Evolutionary conservation across 2,329 filamentous ascomycete genomes (phyloP).

Genomic region (Teratosphaeria epicoccoides): DNA sequence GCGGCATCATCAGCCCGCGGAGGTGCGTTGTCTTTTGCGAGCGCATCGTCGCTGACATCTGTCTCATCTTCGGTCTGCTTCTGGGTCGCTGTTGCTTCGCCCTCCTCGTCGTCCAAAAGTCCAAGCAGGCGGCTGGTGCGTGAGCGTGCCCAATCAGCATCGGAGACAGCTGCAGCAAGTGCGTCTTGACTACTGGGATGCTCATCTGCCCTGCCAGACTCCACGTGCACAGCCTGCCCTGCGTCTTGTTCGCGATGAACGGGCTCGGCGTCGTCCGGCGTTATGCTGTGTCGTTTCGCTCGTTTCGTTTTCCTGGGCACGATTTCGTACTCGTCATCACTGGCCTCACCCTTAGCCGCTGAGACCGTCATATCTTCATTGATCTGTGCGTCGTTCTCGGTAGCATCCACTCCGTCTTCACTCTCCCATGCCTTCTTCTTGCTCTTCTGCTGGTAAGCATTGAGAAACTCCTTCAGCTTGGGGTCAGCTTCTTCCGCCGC

Average conservation of each 20-base stretch:
- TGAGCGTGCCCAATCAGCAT: constrained; percentile 85
- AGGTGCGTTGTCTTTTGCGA: neutral
- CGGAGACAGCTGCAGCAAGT: constrained; percentile 45
- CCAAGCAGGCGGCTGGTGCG: constrained; percentile 79
- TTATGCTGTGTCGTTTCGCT: constrained; percentile 6
- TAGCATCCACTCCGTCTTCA: constrained; percentile 28
- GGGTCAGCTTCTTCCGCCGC: constrained; percentile 46
- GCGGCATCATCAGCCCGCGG: constrained; percentile 17
- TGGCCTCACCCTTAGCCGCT: constrained; percentile 24
- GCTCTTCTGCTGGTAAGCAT: constrained; percentile 61
- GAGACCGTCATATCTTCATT: neutral
- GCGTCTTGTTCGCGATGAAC: neutral
- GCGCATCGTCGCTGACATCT: constrained; percentile 3
- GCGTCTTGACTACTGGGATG: neutral
- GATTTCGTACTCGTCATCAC: constrained; percentile 59
- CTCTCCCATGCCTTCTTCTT: constrained; percentile 42
- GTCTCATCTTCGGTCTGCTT: constrained; percentile 4
- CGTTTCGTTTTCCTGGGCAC: constrained; percentile 40
- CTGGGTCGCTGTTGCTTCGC: constrained; percentile 10
- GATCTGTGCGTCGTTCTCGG: constrained; percentile 4
- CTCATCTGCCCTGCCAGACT: neutral
- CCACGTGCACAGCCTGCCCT: neutral
- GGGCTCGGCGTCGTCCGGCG: neutral
- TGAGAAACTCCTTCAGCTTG: constrained; percentile 76
- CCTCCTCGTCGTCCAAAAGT: constrained; percentile 64